Conservation (phyloP, 768 basidiomycete species). For the Tremella mesenterica region DNA sequence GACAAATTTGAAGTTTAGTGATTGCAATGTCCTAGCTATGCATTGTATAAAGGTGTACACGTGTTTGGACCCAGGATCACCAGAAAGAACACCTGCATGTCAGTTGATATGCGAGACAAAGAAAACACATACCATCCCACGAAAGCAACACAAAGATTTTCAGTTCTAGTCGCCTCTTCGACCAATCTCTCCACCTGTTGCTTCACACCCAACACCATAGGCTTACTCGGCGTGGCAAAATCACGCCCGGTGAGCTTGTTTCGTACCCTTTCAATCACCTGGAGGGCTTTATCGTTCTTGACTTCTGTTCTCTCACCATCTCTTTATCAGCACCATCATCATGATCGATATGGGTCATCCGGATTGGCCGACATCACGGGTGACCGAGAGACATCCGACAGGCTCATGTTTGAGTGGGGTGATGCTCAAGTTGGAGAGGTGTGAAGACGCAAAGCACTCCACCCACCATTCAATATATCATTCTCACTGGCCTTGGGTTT, state of each 20-base stretch:
- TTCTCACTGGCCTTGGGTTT: slow-evolving; percentile 86
- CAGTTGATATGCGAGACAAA: neutral
- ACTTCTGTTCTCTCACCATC: slow-evolving; percentile 66
- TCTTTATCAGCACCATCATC: slow-evolving; percentile 35
- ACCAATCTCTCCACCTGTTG: slow-evolving; percentile 89
- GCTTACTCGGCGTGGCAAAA: no score
- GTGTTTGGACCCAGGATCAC: no score
- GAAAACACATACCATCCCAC: slow-evolving; percentile 68
- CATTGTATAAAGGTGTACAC: no score
- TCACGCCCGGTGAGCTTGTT: slow-evolving; percentile 92
- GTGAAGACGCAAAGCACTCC: no score
- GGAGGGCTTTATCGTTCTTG: slow-evolving; percentile 79
- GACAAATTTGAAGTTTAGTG: no score
- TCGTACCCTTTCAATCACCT: slow-evolving; percentile 89
- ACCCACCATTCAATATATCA: slow-evolving; percentile 79
- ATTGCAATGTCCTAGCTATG: no score
- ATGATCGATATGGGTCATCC: no score
- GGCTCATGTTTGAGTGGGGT: no score
- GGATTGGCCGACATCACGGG: no score
- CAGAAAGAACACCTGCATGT: slow-evolving; percentile 48
- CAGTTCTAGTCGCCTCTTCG: slow-evolving; percentile 80
- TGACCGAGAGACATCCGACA: no score
- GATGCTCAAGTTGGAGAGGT: no score
- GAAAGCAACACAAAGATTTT: slow-evolving; percentile 94
- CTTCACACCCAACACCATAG: slow-evolving; percentile 61